Percentiles rank a stretch among this genome's conserved stretches.
Conservation (phyloP, 257 asterid species). For the Petunia secreta region DNA sequence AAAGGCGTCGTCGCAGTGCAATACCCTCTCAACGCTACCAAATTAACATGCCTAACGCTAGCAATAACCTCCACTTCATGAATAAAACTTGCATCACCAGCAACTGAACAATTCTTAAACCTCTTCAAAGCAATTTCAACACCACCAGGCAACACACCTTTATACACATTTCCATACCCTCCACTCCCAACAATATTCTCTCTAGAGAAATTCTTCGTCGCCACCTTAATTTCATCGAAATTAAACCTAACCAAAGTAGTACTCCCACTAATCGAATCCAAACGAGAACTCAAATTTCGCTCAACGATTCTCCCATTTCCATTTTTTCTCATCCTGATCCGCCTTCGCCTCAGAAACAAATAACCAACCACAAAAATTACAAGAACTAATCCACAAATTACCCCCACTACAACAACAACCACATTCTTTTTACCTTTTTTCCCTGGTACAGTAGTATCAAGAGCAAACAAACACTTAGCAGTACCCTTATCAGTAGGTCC, state of each 20-base stretch:
- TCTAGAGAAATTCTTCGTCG: slow-evolving; percentile 65
- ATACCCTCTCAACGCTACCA: slow-evolving; percentile 80
- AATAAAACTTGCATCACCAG: slow-evolving; percentile 65
- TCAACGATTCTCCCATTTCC: slow-evolving; percentile 33
- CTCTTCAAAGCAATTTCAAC: slow-evolving; percentile 83
- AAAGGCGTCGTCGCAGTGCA: slow-evolving; percentile 76
- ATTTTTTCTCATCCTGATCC: slow-evolving; percentile 18
- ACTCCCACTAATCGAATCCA: slow-evolving; percentile 70
- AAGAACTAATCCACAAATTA: slow-evolving; percentile 31
- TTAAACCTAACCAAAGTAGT: slow-evolving; percentile 63
- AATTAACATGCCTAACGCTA: slow-evolving; percentile 76
- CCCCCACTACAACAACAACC: slow-evolving; percentile 42
- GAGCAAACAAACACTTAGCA: slow-evolving; percentile 68
- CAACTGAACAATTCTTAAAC: slow-evolving; percentile 82
- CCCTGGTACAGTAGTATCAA: slow-evolving; percentile 40
- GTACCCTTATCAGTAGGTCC: slow-evolving; percentile 80
- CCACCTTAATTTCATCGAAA: slow-evolving; percentile 62
- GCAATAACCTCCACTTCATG: slow-evolving; percentile 94
- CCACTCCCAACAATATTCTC: slow-evolving; percentile 72
- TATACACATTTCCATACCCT: slow-evolving; percentile 88
- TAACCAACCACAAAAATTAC: slow-evolving; percentile 39
- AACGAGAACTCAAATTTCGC: slow-evolving; percentile 40
- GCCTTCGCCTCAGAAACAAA: slow-evolving; percentile 43
- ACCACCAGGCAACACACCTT: slow-evolving; percentile 70
- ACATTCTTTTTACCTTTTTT: slow-evolving; percentile 32